Evolutionary conservation across 805 yeast genomes (phyloP), one percentile per base, ranked within the genome.

Genomic region (Brettanomyces bruxellensis): DNA sequence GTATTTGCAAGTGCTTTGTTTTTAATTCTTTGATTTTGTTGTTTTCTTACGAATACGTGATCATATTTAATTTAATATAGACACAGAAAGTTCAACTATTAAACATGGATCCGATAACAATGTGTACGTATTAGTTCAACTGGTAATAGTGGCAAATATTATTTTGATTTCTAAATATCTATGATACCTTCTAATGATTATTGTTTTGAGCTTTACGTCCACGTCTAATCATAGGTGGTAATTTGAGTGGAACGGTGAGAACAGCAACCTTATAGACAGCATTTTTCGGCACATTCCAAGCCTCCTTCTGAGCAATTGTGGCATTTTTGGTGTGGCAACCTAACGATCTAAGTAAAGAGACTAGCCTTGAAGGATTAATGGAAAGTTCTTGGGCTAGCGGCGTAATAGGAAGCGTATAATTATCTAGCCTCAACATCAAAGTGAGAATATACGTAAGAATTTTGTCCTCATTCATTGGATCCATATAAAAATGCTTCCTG

Each of bases 381-480:
- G 87, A 81, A 48, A 93, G 70, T 62, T 90, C 97, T 52, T 82
- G 79, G 2, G 96, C 91, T 53, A 91, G 67, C 22, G 95, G 95
- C 3, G 86, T 73, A 37, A 89, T 66, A 55, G 86, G 93, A 18
- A 87, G 78, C 51, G 75, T 69, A 67, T 79, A 91, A 49, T 77
- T 80, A 61, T 87, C 87, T 47, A 90, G 71, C 62, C 83, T 91
- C 59, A 93, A 68, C 37, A 85, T 72, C 38, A 84, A 66, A 5
- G 83, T 85, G 50, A 93, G 68, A 42, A 89, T 70, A 65, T 79
- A 83, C 65, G 96, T 85, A 53, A 93, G 69, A 43, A 93, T 70
- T 66, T 84, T 88, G 66, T 88, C 96, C 64, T 88, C 96, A 59
- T 79, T 78, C 56, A 78, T 83, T 38, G 98, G 96, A 59, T 93